Conservation (phyloP, 2,329 filamentous ascomycete genomes). For the Trichoderma oligosporum region DNA sequence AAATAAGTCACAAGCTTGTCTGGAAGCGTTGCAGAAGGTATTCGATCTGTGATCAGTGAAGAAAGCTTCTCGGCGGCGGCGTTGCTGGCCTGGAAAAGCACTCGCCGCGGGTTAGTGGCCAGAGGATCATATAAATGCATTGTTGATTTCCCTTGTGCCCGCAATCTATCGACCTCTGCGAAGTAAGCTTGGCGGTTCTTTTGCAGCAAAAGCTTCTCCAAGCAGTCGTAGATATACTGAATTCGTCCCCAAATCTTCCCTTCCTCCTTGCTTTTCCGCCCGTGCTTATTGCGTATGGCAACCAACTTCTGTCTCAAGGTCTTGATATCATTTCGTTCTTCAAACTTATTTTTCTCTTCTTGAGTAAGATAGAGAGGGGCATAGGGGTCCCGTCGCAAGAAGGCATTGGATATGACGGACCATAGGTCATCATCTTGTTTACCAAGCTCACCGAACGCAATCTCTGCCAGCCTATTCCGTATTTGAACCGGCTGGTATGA, state of each 20-base stretch:
- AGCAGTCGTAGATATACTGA: not conserved
- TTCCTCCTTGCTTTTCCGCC: not conserved
- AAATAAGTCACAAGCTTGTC: slow-evolving; percentile 3
- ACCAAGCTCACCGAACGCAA: slow-evolving; percentile 5
- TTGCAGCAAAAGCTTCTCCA: not conserved
- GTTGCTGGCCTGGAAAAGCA: slow-evolving; percentile 1
- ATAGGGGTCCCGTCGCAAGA: not conserved
- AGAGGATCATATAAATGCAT: slow-evolving; percentile 3
- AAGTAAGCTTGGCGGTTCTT: not conserved
- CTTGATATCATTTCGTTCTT: not conserved
- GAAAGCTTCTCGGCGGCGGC: not conserved
- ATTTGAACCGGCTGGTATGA: slow-evolving; percentile 5
- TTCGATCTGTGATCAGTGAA: not conserved
- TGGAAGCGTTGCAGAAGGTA: not conserved
- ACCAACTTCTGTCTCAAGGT: not conserved
- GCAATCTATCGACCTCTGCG: not conserved
- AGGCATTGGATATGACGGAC: not conserved
- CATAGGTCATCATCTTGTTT: slow-evolving; percentile 7
- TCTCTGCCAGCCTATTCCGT: not conserved
- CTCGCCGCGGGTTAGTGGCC: slow-evolving; percentile 1
- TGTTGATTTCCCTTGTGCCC: not conserved
- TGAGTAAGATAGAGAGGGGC: not conserved
- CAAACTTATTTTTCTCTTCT: not conserved
- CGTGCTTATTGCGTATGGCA: not conserved
- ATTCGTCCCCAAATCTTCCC: not conserved